Base-by-base conservation (phyloP, 306 rosid genomes). In the Lathyrus oleraceus region DNA sequence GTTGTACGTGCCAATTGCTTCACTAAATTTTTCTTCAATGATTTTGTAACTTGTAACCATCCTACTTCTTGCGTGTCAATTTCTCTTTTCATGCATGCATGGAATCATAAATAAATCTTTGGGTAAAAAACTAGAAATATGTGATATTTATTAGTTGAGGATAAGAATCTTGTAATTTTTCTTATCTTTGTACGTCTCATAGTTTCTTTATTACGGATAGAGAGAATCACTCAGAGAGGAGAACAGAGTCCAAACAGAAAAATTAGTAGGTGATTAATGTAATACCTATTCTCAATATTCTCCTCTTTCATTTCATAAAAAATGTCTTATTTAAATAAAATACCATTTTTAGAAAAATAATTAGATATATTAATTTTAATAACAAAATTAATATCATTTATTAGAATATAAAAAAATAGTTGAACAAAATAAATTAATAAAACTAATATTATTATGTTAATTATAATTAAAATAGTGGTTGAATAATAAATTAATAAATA, bases 1-100 rank as follows among this genome's bases (percentile, higher is more conserved):
- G 85, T 77, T 79, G 20, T 60, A 77, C 30, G 91, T 84, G 94
- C 86, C 88, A 61, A 45, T 27, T 10, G 2, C 38, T 62, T 21
- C 63, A 72, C 39, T 72, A 5, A 30, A 10, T 17, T 21, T 56
- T n/a, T 65, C 60, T 73, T 65, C 43, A 67, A n/a, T 75, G 59
- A 43, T 27, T n/a, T 36, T 45, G 45, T 53, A 17, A 56, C 44
- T 14, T 25, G 60, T 43, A 66, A 66, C 28, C 40, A 35, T 52
- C 3, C 38, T 17, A 48, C 14, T 23, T 27, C 52, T 30, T 70
- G 77, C 73, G 63, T 67, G 83, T 79, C 79, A 73, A 67, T 14
- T 69, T 12, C 48, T 17, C 44, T 14, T 44, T 15, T 74, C n/a
- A 47, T 35, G 76, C 83, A 79, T 79, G 83, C 73, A 54, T 65